Base-by-base conservation (phyloP, 371 early-diverging fungal genomes). In the Mucor racemosus region DNA sequence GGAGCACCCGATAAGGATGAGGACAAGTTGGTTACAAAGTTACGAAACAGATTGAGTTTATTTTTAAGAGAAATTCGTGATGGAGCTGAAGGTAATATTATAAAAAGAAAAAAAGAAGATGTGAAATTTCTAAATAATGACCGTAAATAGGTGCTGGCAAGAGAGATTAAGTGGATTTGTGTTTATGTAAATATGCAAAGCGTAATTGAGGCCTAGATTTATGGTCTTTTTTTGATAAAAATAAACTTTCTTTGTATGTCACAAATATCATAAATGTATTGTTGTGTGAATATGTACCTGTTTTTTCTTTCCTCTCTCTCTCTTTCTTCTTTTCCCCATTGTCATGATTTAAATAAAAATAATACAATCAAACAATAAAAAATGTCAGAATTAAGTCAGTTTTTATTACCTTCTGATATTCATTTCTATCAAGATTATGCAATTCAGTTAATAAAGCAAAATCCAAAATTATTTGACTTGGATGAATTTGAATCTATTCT, bases 31-130 rank as follows among this genome's bases (percentile, higher is more conserved):
- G 72, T 80, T 14, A 84, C 77, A 10, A 83, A 84, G 72, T 65
- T 85, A 17, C 76, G 86, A 62, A 64, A 74, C 11, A 81, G 76
- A 61, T 64, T 85, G 46, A 73, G 71, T 26, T 21, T 70, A 41
- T 69, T 85, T 21, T 67, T 85, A 34, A 66, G 64, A 1, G 79
- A 81, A 39, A 75, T 85, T 33, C 76, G 84, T 21, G 74, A 77
- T 44, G 84, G 81, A 14, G 84, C 86, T 40, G 86, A 85, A 77
- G 86, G 86, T 72, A 71, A 9, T 19, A 14, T n/a, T 17, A 46
- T 6, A 5, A 21, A 26, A 54, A 5, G 5, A 17, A 31, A 26
- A 11, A 46, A 48, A 26, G 26, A 26, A 26, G 26, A 10, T 48
- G 7, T 48, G 21, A 26, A 14, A 36, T 11, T 17, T 55, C 35